Base-by-base conservation (phyloP, 768 basidiomycete species). In the Tubosaeta sp. region DNA sequence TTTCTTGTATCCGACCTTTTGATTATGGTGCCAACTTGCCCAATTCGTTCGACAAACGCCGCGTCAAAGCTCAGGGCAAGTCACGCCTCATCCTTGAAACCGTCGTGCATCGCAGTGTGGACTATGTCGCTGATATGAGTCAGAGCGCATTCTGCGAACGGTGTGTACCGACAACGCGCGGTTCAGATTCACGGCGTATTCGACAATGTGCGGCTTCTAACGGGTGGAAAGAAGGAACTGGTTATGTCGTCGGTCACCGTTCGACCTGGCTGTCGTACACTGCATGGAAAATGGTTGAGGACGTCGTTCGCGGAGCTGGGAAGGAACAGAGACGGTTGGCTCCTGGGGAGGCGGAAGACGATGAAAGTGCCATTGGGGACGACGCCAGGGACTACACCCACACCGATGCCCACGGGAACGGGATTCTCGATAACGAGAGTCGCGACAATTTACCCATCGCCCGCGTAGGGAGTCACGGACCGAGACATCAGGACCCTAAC, bases 11-110 rank as follows among this genome's bases (percentile, higher is more conserved):
- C 52, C 84, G 91, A 3, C 93, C 93, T 2, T 94, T 94, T 69
- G 93, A 94, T 64, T 92, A n/a, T n/a, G n/a, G n/a, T n/a, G n/a
- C 90, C 2, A 79, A 80, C 25, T 86, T 86, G 0, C 78, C 90
- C 19, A 94, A 94, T 58, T 92, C 90, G 1, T 94, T 95, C 62
- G 93, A 95, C 69, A 91, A 90, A 67, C 82, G 89, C 2, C 78
- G 91, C 4, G 88, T 94, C 60, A 90, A 91, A 65, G 72, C 82
- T 0, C 93, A 95, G 67, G 76, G 94, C 27, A 80, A 86, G 4
- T 73, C 83, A 0, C 73, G 92, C 12, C 79, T 92, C 10, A 72
- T 95, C 0, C 81, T 90, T 0, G 90, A 92, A 58, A 59, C 88
- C 43, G 73, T 86, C 7, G 78, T 80, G 8, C 75, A 84, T 14